A percentile compares a stretch with the other conserved stretches of the same genome.
Conservation (phyloP, 805 yeast species). For the Schizosaccharomyces japonicus region DNA sequence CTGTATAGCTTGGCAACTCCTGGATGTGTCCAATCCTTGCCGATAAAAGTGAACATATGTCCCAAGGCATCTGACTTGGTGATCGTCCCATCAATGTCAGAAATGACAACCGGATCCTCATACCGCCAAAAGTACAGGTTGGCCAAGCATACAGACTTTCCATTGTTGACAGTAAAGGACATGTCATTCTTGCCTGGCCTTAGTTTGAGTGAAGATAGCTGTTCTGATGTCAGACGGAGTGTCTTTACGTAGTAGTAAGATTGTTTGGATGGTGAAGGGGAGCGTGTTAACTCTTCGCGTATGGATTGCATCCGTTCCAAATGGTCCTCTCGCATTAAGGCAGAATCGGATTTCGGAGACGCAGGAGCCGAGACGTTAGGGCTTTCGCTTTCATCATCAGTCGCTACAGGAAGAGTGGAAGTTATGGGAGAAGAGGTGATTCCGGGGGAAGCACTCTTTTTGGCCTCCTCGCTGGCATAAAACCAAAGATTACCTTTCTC, state of each 20-base stretch:
- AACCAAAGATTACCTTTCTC: constrained; percentile 17
- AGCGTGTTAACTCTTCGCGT: neutral
- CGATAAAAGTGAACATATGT: constrained; percentile 77
- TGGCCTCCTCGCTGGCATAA: constrained; percentile 12
- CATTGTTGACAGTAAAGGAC: constrained; percentile 48
- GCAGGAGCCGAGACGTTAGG: neutral
- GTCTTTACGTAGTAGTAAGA: constrained; percentile 43
- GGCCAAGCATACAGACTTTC: constrained; percentile 52
- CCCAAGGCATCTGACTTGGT: constrained; percentile 95
- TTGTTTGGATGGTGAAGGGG: neutral
- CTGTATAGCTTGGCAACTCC: constrained; percentile 82
- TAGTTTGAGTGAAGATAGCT: constrained; percentile 46
- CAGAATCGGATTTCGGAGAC: constrained; percentile 2
- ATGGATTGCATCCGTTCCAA: neutral
- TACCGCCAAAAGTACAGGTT: constrained; percentile 65
- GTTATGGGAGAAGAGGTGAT: neutral
- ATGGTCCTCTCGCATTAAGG: neutral
- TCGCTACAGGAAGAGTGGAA: too few species aligned
- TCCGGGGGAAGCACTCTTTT: neutral
- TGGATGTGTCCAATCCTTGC: constrained; percentile 92
- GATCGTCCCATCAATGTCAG: constrained; percentile 94
- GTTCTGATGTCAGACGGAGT: constrained; percentile 73
- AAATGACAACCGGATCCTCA: constrained; percentile 70
- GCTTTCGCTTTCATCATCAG: too few species aligned
- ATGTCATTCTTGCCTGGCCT: constrained; percentile 59